phyloP scores from a whole-genome alignment of 345 rosid species.

The Citrus cavaleriei region DNA sequence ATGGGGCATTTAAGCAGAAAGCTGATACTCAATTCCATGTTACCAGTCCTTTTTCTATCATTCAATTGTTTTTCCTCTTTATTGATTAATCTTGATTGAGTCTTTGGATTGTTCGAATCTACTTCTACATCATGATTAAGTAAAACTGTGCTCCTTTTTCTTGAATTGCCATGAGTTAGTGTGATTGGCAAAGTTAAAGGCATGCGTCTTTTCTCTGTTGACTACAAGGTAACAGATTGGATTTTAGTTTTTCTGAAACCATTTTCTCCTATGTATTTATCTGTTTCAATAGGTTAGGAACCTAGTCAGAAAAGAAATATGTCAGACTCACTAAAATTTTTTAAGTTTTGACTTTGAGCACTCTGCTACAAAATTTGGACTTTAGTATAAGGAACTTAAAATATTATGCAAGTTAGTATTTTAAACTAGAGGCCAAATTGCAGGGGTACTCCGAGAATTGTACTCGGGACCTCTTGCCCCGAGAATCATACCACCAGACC shows the following conservation, averaged over 20 bases:
- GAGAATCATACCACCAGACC: conserved; percentile 62
- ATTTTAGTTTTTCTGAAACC: not conserved
- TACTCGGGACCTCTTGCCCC: conserved; percentile 51
- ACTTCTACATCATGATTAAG: not conserved
- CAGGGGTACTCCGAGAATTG: conserved; percentile 44
- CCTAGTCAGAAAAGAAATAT: not conserved
- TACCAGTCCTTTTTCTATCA: not conserved
- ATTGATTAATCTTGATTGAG: not conserved
- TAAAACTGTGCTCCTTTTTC: not conserved
- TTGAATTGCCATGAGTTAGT: not conserved
- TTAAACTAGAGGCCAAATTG: not conserved
- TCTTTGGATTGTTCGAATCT: not conserved
- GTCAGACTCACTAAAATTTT: not conserved
- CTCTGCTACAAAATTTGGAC: not conserved
- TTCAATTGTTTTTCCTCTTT: not conserved
- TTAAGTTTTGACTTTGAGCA: not conserved
- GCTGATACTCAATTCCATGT: not conserved
- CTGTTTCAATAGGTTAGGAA: not conserved
- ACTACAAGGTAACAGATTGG: not conserved
- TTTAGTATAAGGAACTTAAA: not conserved
- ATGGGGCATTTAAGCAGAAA: not conserved
- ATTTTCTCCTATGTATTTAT: not conserved
- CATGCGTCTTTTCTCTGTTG: not conserved
- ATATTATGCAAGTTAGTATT: not conserved
- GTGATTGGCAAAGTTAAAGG: not conserved